Base-by-base conservation (phyloP, 2,329 filamentous ascomycete genomes). In the Cordyceps javanica region DNA sequence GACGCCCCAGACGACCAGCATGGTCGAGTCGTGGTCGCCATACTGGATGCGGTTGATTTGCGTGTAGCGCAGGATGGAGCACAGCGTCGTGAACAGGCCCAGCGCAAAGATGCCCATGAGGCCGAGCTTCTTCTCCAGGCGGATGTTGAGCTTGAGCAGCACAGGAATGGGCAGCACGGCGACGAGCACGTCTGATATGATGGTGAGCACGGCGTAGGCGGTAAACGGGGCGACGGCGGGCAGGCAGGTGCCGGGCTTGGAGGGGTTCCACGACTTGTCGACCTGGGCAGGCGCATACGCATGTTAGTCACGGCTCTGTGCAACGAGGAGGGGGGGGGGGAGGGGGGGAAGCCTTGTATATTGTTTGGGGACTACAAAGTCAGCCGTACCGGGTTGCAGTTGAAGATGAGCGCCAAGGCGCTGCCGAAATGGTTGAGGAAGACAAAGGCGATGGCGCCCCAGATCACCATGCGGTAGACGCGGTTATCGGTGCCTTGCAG, bases 1-100 rank as follows among this genome's bases (percentile, higher is more conserved):
- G 2, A 76, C 78, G 5, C 80, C 80, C 80, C 80, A 83, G 0
- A 82, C 68, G 1, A 83, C 72, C 11, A 83, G 69, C 75, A 80
- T 78, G 5, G 80, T 82, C 0, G 80, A 81, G 62, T 82, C 79
- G 9, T 79, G 78, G 38, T 81, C 77, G 2, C 76, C 77, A 13
- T 69, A 67, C 16, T 77, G 75, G 39, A 82, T 79, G 0, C 73
- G 69, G 60, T 76, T 66, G 59, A 82, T 82, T 61, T 82, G 77
- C 0, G 73, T 68, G 58, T 82, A 77, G 13, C 80, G 74, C 55
- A 82, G 66, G 56, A 82, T 72, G 3, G 79, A 82, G 63, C 80
- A 82, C 8, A 82, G 58, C 0, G 79, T 82, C 0, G 79, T 82
- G 62, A 82, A 81, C 1, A 82, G 69, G 0, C 80, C 80, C 0